These are phyloP conservation scores for Taiozyma sp. DNA, from an alignment of 1,139 yeast species.

Conservation along the genomic window DNA sequence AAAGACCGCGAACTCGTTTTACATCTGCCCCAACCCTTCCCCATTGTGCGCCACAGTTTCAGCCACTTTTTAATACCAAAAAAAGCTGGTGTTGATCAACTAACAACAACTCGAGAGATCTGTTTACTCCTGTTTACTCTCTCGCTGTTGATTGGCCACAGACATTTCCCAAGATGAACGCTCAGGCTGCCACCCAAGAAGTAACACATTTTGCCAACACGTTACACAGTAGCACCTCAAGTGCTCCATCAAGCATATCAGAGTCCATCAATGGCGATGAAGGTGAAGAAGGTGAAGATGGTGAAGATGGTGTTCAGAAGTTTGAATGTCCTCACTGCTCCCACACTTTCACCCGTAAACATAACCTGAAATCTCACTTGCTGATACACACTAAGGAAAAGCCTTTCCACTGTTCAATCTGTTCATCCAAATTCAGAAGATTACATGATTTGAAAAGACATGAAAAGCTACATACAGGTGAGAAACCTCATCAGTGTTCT, in stretches of 20 bases:
- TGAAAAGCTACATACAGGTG: constrained; percentile 72
- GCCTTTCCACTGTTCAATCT: constrained; percentile 65
- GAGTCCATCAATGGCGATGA: not conserved
- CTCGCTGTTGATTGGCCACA: not conserved
- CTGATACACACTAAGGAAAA: constrained; percentile 63
- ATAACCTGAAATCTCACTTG: constrained; percentile 70
- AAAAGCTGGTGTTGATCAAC: not conserved
- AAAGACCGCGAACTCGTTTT: not conserved
- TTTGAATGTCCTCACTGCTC: constrained; percentile 56
- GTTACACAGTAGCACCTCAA: not conserved
- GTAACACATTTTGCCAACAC: not conserved
- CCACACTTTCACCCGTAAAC: constrained; percentile 52
- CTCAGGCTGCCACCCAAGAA: not conserved
- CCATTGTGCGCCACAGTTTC: not conserved
- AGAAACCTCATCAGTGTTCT: constrained; percentile 59
- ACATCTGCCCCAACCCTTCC: not conserved
- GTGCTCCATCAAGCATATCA: not conserved
- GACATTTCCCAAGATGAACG: not conserved
- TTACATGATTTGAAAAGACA: constrained; percentile 77
- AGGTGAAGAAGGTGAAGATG: not conserved
- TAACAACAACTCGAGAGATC: not conserved
- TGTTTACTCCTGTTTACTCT: not conserved
- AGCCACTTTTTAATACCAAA: not conserved
- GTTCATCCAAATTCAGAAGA: constrained; percentile 62
- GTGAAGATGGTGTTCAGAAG: constrained; percentile 15